Evolutionary conservation across 1,284 basidiomycete genomes (phyloP), one percentile per base, ranked within the genome.

Genomic region (Cryptococcus floricola): DNA sequence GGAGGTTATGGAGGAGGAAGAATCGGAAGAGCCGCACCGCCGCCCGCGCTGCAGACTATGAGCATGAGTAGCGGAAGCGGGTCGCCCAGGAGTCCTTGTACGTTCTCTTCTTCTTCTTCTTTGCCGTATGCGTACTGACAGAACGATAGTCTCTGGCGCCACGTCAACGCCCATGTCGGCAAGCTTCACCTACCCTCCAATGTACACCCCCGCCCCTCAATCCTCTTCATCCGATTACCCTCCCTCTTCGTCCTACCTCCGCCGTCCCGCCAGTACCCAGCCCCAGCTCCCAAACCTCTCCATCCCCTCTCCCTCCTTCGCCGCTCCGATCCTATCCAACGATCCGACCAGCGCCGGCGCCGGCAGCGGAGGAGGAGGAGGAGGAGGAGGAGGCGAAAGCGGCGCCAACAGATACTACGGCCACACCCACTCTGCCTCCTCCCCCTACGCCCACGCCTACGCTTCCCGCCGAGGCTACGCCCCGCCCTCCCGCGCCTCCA

Each of bases 381-480:
- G n/a, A n/a, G n/a, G n/a, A n/a, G n/a, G 19, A 18, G 28, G 19
- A 18, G 12, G 50, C 19, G 43, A 19, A 23, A 37, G 46, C 5
- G 13, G 19, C 7, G 31, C 34, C 18, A n/a, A 31, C n/a, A 38
- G 53, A 39, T 45, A 55, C 39, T 48, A 50, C 25, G 39, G 18
- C 16, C 47, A 55, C 23, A 9, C 34, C 8, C 48, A 50, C 48
- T 19, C 18, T 9, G 50, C 25, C 16, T 37, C 46, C 7, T 59
- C 57, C 42, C 57, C 57, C 34, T 59, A 59, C 39, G 53, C 53
- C 10, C 53, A 59, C 39, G 57, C 57, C 6, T 59, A 59, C 38
- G 49, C 46, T 7, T 49, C 50, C 19, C 39, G 56, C 19, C 37
- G 57, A 28, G 47, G 47, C 13, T 58, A 58, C 23, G 23, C 52